Evolutionary conservation across 371 early-diverging fungal genomes (phyloP).

Genomic region (Neoconidiobolus thromboides): DNA sequence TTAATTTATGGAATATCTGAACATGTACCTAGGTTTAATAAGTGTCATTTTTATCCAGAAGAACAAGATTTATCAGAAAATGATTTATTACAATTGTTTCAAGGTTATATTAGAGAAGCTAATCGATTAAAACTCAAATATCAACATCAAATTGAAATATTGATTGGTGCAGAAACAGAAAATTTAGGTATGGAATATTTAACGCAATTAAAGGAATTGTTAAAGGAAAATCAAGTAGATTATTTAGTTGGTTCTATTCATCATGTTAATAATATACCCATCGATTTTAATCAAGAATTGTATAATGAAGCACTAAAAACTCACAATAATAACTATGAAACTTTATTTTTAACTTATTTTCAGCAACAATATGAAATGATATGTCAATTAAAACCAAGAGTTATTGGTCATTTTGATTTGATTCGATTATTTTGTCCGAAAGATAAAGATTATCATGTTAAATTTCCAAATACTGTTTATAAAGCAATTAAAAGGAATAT

Average conservation of each 20-base stretch:
- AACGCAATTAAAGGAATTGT: constrained; percentile 8
- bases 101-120: constrained; percentile 44
- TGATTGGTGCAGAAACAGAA: constrained; percentile 87
- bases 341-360: constrained; percentile 58
- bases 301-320: constrained; percentile 26
- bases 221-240: constrained; percentile 22
- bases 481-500: constrained; percentile 53
- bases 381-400: constrained; percentile 37
- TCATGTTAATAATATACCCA: constrained; percentile 57
- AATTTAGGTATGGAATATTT: constrained; percentile 27
- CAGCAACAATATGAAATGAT: constrained; percentile 70
- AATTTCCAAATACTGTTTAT: constrained; percentile 23
- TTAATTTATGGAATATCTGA: constrained; percentile 49
- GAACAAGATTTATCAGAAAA: constrained; percentile 42
- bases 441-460: constrained; percentile 9
- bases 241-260: constrained; percentile 91
- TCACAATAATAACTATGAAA: constrained; percentile 10
- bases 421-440: constrained; percentile 48
- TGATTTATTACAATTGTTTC: constrained; percentile 31
- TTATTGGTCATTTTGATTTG: constrained; percentile 89
- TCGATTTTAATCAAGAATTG: constrained; percentile 55
- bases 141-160: constrained; percentile 30
- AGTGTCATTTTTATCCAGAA: constrained; percentile 62
- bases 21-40: constrained; percentile 55
- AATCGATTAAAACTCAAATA: constrained; percentile 40